These are phyloP conservation scores for Phalaenopsis equestris DNA, from an alignment of 106 monocot genomes.

Conservation along the genomic window DNA sequence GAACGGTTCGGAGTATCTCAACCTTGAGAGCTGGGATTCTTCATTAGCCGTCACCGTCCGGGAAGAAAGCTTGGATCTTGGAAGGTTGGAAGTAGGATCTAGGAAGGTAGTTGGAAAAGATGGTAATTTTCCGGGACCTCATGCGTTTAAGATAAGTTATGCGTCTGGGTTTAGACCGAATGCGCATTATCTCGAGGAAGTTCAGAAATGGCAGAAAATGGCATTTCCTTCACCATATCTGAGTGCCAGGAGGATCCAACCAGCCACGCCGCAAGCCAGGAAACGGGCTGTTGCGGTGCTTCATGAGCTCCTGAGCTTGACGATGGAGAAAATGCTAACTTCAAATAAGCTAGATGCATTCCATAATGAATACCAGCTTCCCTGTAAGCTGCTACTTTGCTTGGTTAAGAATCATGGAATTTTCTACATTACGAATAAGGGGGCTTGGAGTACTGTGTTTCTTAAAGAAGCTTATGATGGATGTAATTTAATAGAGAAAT, in stretches of 20 bases:
- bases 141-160: slow-evolving; percentile 61
- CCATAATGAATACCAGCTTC: slow-evolving; percentile 77
- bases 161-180: slow-evolving; percentile 78
- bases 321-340: slow-evolving; percentile 61
- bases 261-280: slow-evolving; percentile 67
- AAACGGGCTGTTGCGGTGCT: slow-evolving; percentile 80
- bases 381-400: slow-evolving; percentile 75
- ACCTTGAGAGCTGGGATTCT: slow-evolving; percentile 90
- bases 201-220: slow-evolving; percentile 83
- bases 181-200: slow-evolving; percentile 51
- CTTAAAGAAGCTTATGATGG: slow-evolving; percentile 90
- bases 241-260: slow-evolving; percentile 55
- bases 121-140: slow-evolving; percentile 59
- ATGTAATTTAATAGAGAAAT: slow-evolving; percentile 51
- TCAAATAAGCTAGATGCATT: slow-evolving; percentile 86
- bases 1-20: slow-evolving; percentile 42
- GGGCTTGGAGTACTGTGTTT: slow-evolving; percentile 74
- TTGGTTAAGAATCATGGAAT: slow-evolving; percentile 97
- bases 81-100: neutral
- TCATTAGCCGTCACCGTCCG: slow-evolving; percentile 63
- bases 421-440: slow-evolving; percentile 97
- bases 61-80: slow-evolving; percentile 57
- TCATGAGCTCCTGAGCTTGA: slow-evolving; percentile 84
- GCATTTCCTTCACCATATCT: slow-evolving; percentile 87
- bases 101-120: slow-evolving; percentile 35